Evolutionary conservation across 2,329 filamentous ascomycete genomes (phyloP).

Genomic region (Microdochium trichocladiopsis): DNA sequence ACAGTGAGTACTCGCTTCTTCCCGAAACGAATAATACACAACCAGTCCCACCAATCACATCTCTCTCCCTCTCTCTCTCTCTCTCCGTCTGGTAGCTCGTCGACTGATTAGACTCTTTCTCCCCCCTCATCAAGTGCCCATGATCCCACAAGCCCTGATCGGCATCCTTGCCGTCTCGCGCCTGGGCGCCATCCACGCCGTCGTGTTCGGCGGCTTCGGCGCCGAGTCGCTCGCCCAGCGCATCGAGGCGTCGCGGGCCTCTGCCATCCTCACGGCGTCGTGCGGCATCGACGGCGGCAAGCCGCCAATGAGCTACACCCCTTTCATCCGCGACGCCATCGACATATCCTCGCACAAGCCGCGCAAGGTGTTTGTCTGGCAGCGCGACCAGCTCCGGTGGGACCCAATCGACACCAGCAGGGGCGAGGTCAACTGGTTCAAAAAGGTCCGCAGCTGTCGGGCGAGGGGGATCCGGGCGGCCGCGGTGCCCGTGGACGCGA

Average conservation of each 20-base stretch:
- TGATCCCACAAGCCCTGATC: slow-evolving; percentile 86
- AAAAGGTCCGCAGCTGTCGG: slow-evolving; percentile 63
- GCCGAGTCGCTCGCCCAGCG: slow-evolving; percentile 75
- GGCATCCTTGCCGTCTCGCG: slow-evolving; percentile 77
- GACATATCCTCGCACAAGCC: slow-evolving; percentile 64
- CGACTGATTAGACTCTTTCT: too few relatives aligned
- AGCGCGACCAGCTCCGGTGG: slow-evolving; percentile 73
- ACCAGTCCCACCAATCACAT: not conserved
- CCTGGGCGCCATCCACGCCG: slow-evolving; percentile 80
- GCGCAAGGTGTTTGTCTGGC: slow-evolving; percentile 69
- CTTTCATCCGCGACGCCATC: slow-evolving; percentile 69
- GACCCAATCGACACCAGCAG: slow-evolving; percentile 55
- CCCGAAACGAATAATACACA: slow-evolving; percentile 1
- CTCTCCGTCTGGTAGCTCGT: too few relatives aligned
- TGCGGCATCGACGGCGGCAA: slow-evolving; percentile 88
- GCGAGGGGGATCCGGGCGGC: slow-evolving; percentile 61
- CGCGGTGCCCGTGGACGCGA: slow-evolving; percentile 71
- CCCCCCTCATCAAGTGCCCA: too few relatives aligned
- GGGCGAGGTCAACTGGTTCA: slow-evolving; percentile 75
- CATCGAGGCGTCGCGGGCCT: slow-evolving; percentile 74
- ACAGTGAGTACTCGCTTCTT: slow-evolving; percentile 50
- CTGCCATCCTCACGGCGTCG: slow-evolving; percentile 76
- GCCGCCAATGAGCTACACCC: slow-evolving; percentile 69
- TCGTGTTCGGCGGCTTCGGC: slow-evolving; percentile 92
- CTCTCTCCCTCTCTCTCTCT: too few relatives aligned